Base-by-base conservation (phyloP, 805 yeast species). In the Hanseniaspora occidentalis region DNA sequence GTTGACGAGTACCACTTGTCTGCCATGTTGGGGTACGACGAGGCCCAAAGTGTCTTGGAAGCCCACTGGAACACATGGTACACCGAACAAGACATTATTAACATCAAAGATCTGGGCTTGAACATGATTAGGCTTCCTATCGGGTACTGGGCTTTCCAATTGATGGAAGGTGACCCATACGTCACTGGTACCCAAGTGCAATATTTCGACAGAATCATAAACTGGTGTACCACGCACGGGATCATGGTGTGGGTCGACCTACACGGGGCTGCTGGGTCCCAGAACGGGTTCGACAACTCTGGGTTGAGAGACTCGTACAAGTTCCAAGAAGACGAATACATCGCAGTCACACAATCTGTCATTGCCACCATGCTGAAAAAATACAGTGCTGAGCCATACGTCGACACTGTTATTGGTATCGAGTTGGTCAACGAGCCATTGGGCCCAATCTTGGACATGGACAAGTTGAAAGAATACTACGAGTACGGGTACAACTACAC, bases 211-310 rank as follows among this genome's bases (percentile, higher is more conserved):
- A 62, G 70, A 53, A 95, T 95, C 13, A 62, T 88, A 33, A 69
- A 56, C 14, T 89, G 96, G 96, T 75, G 84, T 34, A 58, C 73
- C 37, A 62, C 65, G 14, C 53, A 77, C 47, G 70, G 68, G 31
- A 54, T 88, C 47, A 77, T 78, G 54, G 94, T 76, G 19, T 85
- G 95, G 96, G 70, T 88, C 35, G 96, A 89, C 59, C 62, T 88
- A 53, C 97, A 88, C 57, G 96, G 96, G 46, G 94, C 82, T n/a
- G 94, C 95, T 25, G 96, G 96, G 18, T 82, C 95, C 18, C 97
- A 88, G 60, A 88, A 88, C 57, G 96, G 96, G 11, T 89, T 85
- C 54, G 97, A 88, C 61, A 88, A 88, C 66, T 84, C 95, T 7
- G 97, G 97, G 21, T 64, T 73, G 46, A 72, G 95, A 52, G 96